These are phyloP conservation scores for Scedosporium dehoogii DNA, from an alignment of 2,329 filamentous ascomycete species.

Conservation along the genomic window DNA sequence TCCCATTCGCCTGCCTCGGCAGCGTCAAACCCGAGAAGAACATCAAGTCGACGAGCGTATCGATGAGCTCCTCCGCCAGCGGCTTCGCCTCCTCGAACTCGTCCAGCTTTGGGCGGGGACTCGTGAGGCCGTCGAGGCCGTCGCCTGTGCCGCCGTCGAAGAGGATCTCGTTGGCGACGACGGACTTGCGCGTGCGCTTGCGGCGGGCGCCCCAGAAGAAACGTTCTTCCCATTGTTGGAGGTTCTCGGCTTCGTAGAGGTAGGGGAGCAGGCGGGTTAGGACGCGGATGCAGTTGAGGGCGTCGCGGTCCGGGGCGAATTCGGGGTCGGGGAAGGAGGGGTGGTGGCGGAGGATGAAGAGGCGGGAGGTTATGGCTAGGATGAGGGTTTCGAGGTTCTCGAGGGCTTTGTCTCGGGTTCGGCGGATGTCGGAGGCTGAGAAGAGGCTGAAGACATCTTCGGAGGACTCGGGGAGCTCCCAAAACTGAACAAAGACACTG, in stretches of 20 bases:
- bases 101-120: constrained; percentile 32
- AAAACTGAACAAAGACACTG: constrained; percentile 58
- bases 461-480: constrained; percentile 89
- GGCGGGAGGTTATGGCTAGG: constrained; percentile 69
- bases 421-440: constrained; percentile 76
- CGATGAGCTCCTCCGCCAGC: constrained; percentile 83
- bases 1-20: constrained; percentile 58
- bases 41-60: constrained; percentile 77
- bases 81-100: constrained; percentile 78
- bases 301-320: constrained; percentile 73
- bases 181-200: constrained; percentile 58
- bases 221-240: constrained; percentile 77
- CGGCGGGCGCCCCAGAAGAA: constrained; percentile 83
- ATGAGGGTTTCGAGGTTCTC: constrained; percentile 87
- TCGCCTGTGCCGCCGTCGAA: constrained; percentile 66
- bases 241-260: constrained; percentile 77
- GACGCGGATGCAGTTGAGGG: constrained; percentile 90
- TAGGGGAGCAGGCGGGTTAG: constrained; percentile 85
- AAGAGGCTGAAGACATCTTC: constrained; percentile 97
- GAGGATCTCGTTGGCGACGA: constrained; percentile 63
- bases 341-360: constrained; percentile 76
- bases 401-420: constrained; percentile 73
- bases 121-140: constrained; percentile 27
- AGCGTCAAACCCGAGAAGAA: constrained; percentile 90
- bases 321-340: constrained; percentile 84